Evolutionary conservation across 371 early-diverging fungal genomes (phyloP), one percentile per base, ranked within the genome.

Genomic region (Saksenaea vasiformis): DNA sequence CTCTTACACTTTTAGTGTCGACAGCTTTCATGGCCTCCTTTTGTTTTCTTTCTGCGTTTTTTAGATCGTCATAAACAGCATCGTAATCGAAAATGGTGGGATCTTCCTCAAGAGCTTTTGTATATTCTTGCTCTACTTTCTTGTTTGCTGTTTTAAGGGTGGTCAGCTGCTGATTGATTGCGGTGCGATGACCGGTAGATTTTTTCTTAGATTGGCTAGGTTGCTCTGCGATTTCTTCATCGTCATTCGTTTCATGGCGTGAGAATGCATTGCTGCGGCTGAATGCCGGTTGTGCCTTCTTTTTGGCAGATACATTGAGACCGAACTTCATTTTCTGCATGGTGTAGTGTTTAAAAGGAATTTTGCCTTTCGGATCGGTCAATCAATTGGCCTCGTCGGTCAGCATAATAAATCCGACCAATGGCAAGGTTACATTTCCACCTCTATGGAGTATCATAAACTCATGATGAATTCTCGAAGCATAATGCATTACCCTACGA

Each of bases 51-150:
- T 91, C 90, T 0, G 78, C 87, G 5, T 79, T 77, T 69, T 92
- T 95, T 60, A 95, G 82, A 58, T 86, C 87, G 63, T 96, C 97
- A 69, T 94, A 96, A 0, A 92, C 89, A 5, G 86, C 93, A 70
- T 97, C 98, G 67, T 97, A 97, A 62, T 93, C 95, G 72, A 90
- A 97, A 2, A 92, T 86, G 24, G 80, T 89, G 1, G 96, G 89
- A 75, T 96, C 95, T 67, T 90, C 84, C 56, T 87, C 88, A 1
- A 93, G 68, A 9, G 93, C 93, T 69, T 82, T 80, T 51, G 83
- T 77, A 54, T 90, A 86, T 59, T 81, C 77, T 58, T 85, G 82
- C 36, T 69, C 70, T 1, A 78, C 60, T 56, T 81, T 81, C 64
- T 79, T 77, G 13, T 61, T 75, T 39, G 65, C 61, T n/a, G 61